Conservation (phyloP, 129 eudicot species). For the Arctium lappa region DNA sequence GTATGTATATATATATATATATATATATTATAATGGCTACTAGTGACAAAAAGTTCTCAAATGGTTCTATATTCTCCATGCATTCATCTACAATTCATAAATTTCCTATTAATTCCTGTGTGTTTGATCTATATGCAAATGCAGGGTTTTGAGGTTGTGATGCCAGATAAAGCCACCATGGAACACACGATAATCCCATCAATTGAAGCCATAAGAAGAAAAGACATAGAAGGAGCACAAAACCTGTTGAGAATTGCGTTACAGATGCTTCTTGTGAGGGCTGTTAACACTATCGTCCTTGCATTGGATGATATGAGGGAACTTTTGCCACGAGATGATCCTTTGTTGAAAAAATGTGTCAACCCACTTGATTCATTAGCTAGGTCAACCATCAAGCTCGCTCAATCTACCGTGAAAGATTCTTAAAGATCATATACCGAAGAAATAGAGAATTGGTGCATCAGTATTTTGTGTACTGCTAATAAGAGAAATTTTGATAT, state of each 20-base stretch:
- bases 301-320: constrained; percentile 54
- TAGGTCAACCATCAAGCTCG: constrained; percentile 42
- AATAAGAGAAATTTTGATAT: neutral
- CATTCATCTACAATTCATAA: neutral
- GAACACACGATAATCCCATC: constrained; percentile 65
- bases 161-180: constrained; percentile 74
- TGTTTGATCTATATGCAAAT: neutral
- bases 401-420: constrained; percentile 30
- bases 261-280: constrained; percentile 64
- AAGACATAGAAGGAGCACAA: constrained; percentile 71
- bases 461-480: neutral
- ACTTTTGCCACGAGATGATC: constrained; percentile 66
- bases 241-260: constrained; percentile 66
- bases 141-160: constrained; percentile 79
- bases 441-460: neutral
- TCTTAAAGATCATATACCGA: constrained; percentile 2
- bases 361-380: constrained; percentile 81
- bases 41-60: neutral
- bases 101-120: neutral
- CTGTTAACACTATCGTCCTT: constrained; percentile 55
- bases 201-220: constrained; percentile 54
- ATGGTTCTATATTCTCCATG: neutral
- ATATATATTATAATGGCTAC: too few species aligned
- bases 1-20: too few species aligned
- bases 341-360: constrained; percentile 62